These are phyloP conservation scores for Fusarium sp. DNA, from an alignment of 2,329 filamentous ascomycete genomes.

Conservation along the genomic window DNA sequence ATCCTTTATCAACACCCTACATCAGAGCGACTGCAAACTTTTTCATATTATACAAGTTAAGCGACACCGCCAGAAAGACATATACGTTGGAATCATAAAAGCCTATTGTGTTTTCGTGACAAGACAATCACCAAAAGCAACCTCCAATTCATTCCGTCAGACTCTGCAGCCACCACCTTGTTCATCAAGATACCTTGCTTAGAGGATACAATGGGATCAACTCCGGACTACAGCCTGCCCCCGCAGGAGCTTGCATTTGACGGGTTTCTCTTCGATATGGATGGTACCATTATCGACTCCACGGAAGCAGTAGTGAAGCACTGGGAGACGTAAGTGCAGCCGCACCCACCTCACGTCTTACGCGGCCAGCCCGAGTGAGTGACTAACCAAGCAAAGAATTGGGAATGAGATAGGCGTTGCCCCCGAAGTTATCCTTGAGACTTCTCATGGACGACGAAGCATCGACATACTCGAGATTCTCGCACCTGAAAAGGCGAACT, in stretches of 20 bases:
- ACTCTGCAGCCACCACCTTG: neutral
- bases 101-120: too few relatives aligned
- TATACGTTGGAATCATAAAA: neutral
- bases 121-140: neutral
- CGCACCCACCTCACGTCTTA: neutral
- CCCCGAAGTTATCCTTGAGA: constrained; percentile 85
- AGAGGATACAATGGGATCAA: constrained; percentile 47
- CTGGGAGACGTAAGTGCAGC: constrained; percentile 71
- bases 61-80: neutral
- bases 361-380: neutral
- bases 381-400: constrained; percentile 60
- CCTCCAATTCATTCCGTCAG: neutral
- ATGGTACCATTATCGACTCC: constrained; percentile 86
- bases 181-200: neutral
- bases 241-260: constrained; percentile 61
- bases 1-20: constrained; percentile 5
- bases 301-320: constrained; percentile 81
- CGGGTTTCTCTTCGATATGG: constrained; percentile 78
- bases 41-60: neutral
- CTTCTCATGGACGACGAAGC: constrained; percentile 88
- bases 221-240: constrained; percentile 54
- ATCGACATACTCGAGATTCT: constrained; percentile 87
- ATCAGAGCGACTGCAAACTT: neutral
- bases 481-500: constrained; percentile 86
- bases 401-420: constrained; percentile 86